Base-by-base conservation (phyloP, 2,329 filamentous ascomycete genomes). In the Clarireedia paspali region DNA sequence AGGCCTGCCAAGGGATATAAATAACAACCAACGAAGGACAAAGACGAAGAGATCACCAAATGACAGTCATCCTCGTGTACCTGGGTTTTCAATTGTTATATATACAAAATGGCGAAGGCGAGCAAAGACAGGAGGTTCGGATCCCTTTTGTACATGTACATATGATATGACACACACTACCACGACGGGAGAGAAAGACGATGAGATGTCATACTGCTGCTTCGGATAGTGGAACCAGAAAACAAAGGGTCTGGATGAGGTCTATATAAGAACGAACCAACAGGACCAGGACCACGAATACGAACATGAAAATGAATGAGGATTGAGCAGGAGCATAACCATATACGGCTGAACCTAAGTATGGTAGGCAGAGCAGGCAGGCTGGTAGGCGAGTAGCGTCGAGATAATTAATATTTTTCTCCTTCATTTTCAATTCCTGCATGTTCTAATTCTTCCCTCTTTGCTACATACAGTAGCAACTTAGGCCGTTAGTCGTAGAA, bases 341-440 rank as follows among this genome's bases (percentile, higher is more conserved):
- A 56, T 55, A 58, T 58, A 60, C 58, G 62, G 60, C 60, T 59
- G 59, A 56, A 63, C 63, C 61, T 57, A 60, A 66, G 63, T 59
- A 34, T 9, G 30, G 63, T 59, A 34, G 9, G 30, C 12, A 34
- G 30, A 34, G 10, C 30, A 34, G 30, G 30, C 30, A 34, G 9
- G 9, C 12, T 14, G 30, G 30, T 34, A 34, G 30, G 9, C 12
- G 30, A 34, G 30, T 34, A 34, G 30, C 30, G 30, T 34, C 30
- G 30, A 34, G 30, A 34, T 34, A 60, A 64, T 65, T 64, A 61
- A 59, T 57, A 61, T 62, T 63, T 59, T 60, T 57, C 38, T 27
- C 47, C 44, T 34, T 46, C 12, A 42, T 50, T 38, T 45, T 47
- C 53, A 34, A 40, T 20, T 50, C 47, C 20, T 42, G n/a, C 39